Conservation (phyloP, 164 flowering plant species). For the Vitis cinerea region DNA sequence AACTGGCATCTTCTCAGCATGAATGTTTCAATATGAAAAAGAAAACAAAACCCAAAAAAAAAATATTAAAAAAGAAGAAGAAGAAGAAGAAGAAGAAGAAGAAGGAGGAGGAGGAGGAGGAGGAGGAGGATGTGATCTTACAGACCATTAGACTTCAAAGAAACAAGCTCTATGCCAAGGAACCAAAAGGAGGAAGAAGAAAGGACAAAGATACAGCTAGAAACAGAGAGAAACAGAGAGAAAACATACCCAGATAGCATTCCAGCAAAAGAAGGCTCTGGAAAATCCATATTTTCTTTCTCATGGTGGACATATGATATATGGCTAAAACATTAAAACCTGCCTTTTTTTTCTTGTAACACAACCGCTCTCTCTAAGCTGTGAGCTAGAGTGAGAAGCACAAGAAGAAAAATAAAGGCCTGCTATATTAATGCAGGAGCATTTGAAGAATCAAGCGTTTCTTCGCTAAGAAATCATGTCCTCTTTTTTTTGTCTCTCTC, state of each 20-base stretch:
- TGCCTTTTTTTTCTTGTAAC: not conserved
- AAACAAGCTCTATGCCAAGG: not conserved
- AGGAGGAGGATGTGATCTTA: not conserved
- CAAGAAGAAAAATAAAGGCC: not conserved
- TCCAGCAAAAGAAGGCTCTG: constrained; percentile 23
- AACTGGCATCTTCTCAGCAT: too few relatives aligned
- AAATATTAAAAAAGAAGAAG: not conserved
- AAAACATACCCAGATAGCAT: constrained; percentile 32
- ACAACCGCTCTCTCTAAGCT: not conserved
- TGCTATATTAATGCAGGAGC: not conserved
- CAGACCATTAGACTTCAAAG: not conserved
- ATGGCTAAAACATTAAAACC: not conserved
- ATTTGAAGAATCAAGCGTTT: constrained; percentile 22
- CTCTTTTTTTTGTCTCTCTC: not conserved
- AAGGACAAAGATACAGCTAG: not conserved
- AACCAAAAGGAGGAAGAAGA: not conserved
- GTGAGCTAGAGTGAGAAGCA: not conserved
- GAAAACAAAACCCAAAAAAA: not conserved
- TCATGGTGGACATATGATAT: constrained; percentile 9
- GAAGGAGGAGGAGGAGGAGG: too few relatives aligned
- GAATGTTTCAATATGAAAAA: not conserved
- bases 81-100: not conserved
- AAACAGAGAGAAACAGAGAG: not conserved
- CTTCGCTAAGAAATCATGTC: constrained; percentile 20
- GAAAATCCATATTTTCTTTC: constrained; percentile 22